Evolutionary conservation across 2,329 filamentous ascomycete species (phyloP), one percentile per base, ranked within the genome.

Genomic region (Neofusicoccum laricinum): DNA sequence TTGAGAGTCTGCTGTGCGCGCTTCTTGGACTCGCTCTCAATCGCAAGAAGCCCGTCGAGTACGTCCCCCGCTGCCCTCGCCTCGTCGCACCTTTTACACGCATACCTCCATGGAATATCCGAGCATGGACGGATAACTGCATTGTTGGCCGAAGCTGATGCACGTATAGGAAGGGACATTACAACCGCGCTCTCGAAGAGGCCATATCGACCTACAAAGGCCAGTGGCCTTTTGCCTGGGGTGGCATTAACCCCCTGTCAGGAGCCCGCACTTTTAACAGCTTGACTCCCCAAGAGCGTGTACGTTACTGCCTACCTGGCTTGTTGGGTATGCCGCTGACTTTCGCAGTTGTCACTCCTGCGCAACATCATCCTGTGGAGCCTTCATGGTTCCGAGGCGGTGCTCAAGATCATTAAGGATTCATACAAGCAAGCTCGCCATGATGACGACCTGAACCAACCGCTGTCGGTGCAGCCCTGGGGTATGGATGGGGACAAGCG

Each of bases 1-100:
- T 91, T 51, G 94, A 98, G 81, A 86, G 89, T 70, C 87, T 99
- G 65, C 83, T 99, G 30, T 99, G 96, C 82, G 93, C 93, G 67
- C 80, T 99, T 69, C 82, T 99, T 49, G 89, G 91, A 36, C 83
- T 99, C 71, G 86, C 97, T 63, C 84, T 99, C 72, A 99, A 99
- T 78, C 89, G 95, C 77, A 98, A 99, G 83, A 97, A 99, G 77
- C 93, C 97, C 80, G 91, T 98, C 75, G 97, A 99, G 95, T 98
- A 86, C 79, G 92, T 81, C 69, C 67, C 67, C 74, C 74, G 71
- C 64, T 30, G 38, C 34, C 34, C 45, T 49, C 15, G 30, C n/a
- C 40, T 8, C n/a, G 38, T 21, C 49, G 38, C 61, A 30, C 12
- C 17, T 30, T 25, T 21, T 11, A 17, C 38, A 14, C 53, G 10